Conservation (phyloP, 1,284 basidiomycete species). For the Gomphus sp. region DNA sequence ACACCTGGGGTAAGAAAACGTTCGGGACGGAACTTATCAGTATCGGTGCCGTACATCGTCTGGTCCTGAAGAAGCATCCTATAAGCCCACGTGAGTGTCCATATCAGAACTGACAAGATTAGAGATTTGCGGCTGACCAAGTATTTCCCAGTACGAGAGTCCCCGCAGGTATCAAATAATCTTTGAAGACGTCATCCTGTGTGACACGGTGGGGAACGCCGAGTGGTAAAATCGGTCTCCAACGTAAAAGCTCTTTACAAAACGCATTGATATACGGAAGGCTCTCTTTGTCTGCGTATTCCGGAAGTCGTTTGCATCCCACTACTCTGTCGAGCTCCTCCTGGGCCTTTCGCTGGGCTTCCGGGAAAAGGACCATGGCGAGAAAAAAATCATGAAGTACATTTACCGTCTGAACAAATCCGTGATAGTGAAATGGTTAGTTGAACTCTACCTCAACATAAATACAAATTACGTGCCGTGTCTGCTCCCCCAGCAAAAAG, state of each 20-base stretch:
- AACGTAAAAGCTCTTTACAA: constrained; percentile 6
- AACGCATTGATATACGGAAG: constrained; percentile 7
- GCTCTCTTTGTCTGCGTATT: not conserved
- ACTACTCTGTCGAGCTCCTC: not conserved
- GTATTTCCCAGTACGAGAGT: constrained; percentile 10
- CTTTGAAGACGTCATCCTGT: constrained; percentile 13
- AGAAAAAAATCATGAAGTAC: constrained; percentile 9
- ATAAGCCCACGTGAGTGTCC: not conserved
- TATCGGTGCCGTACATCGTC: not conserved
- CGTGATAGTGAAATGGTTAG: not conserved
- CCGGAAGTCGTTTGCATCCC: not conserved
- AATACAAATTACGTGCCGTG: constrained; percentile 1
- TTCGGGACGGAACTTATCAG: not conserved
- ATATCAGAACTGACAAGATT: not conserved
- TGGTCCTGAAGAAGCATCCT: not conserved
- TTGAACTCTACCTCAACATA: not conserved
- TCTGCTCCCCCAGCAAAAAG: constrained; percentile 4
- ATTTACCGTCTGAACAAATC: not conserved
- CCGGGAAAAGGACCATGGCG: constrained; percentile 1
- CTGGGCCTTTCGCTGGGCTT: not conserved
- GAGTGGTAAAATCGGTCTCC: not conserved
- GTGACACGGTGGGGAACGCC: constrained; percentile 11
- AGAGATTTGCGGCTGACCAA: constrained; percentile 1
- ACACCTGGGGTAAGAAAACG: not conserved
- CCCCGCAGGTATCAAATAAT: constrained; percentile 9